phyloP scores from a whole-genome alignment of 2,329 filamentous ascomycete genomes.

The Colletotrichum lini region DNA sequence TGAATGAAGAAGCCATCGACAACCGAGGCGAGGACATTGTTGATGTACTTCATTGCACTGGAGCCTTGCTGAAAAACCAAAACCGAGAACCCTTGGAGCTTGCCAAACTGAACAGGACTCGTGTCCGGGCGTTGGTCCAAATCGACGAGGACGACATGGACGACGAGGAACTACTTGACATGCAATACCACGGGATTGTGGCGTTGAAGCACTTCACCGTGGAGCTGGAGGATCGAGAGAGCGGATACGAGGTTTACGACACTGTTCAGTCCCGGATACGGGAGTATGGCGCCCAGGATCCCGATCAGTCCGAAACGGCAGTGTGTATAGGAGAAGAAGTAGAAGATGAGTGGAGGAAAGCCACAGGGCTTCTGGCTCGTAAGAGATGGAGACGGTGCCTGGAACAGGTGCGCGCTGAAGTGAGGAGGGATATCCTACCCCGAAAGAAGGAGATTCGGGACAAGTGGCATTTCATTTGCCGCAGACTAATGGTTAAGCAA shows the following conservation, averaged over 20 bases:
- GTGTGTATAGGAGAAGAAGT: background rate
- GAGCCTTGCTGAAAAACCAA: background rate
- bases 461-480: slow-evolving; percentile 6
- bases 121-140: background rate
- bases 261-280: background rate
- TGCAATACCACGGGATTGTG: background rate
- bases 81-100: slow-evolving; percentile 3
- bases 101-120: background rate
- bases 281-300: slow-evolving; percentile 7
- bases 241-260: background rate
- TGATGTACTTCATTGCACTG: slow-evolving; percentile 8
- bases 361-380: background rate
- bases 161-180: background rate
- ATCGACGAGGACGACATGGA: background rate
- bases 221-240: slow-evolving; percentile 2
- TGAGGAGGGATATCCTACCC: slow-evolving; percentile 6
- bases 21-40: background rate
- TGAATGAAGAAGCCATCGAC: background rate
- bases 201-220: background rate
- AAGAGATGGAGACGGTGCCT: slow-evolving; percentile 6
- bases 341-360: slow-evolving; percentile 6
- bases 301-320: background rate
- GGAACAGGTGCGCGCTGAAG: background rate
- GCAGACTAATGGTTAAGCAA: background rate
- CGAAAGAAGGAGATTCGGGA: slow-evolving; percentile 4